Evolutionary conservation across 1,284 basidiomycete genomes (phyloP), one percentile per base, ranked within the genome.

Genomic region (Coriolopsis trogii): DNA sequence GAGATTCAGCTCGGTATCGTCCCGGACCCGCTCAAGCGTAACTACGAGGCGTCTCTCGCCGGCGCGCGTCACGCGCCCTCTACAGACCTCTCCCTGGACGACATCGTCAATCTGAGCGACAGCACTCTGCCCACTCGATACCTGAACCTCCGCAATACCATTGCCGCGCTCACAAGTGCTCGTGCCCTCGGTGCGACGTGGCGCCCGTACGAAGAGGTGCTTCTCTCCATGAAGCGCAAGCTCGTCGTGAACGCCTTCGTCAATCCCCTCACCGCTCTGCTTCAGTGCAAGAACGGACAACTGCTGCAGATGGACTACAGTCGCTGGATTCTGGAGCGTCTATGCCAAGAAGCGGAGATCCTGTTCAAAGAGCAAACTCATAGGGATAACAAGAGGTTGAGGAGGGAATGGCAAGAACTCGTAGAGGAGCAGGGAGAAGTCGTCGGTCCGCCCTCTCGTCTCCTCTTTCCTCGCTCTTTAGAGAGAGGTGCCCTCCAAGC

Each of bases 261-360:
- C 71, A 96, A 98, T 66, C 87, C 95, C 0, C 77, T 98, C 56
- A 93, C 94, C 0, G 91, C 93, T 0, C 69, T 98, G 15, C 74
- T 93, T 53, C 82, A 84, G 39, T 90, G 93, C 62, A 79, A 81
- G 48, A 98, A 97, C 63, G 94, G 93, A 16, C 81, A 86, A 1
- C 68, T 93, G 21, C 77, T 87, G 61, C 64, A 67, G 6, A 70
- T 79, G 9, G 45, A 61, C 0, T 70, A 75, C 7, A 78, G 80
- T 1, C 58, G 63, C 6, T 70, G 70, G 24, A 71, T 91, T 41
- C 70, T 80, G 50, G 60, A 65, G 3, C 67, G 72, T 33, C 67
- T 93, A 10, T 87, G 85, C 57, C 39, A 63, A 15, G 87, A 89
- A 65, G 87, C 89, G 15, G 77, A 82, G 3, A 66, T 66, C 1